Percentiles rank a stretch among this genome's conserved stretches.
phyloP scores from a whole-genome alignment of 1,284 basidiomycete species.

The Hortiboletus rubellus region DNA sequence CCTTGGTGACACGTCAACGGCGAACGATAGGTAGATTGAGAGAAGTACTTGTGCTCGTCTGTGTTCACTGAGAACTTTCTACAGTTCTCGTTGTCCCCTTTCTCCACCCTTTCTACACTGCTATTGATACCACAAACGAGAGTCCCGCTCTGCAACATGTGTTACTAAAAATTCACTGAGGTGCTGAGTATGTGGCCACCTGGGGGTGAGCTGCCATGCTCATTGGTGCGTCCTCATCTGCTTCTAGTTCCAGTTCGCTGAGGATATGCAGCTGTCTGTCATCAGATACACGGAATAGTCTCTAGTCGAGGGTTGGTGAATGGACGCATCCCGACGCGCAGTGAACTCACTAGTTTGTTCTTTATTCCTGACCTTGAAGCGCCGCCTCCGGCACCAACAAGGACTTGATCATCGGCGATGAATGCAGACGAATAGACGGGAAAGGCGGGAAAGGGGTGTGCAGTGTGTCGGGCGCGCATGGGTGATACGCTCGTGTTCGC shows the following conservation, averaged over 20 bases:
- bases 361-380: constrained; percentile 79
- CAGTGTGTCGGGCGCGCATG: constrained; percentile 74
- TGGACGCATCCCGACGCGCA: background rate
- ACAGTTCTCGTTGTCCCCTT: constrained; percentile 80
- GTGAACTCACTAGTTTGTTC: constrained; percentile 74
- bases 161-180: constrained; percentile 1
- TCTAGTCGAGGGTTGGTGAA: constrained; percentile 43
- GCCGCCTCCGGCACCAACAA: constrained; percentile 90
- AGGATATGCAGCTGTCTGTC: constrained; percentile 60
- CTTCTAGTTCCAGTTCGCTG: constrained; percentile 73
- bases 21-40: background rate
- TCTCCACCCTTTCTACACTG: constrained; percentile 56
- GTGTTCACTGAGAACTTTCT: constrained; percentile 66
- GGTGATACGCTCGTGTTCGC: too few species aligned
- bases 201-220: constrained; percentile 75
- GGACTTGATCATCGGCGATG: constrained; percentile 67
- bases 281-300: constrained; percentile 67
- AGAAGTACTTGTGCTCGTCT: constrained; percentile 35
- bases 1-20: constrained; percentile 39
- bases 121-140: constrained; percentile 88
- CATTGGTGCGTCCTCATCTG: constrained; percentile 90
- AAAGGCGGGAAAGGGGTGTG: constrained; percentile 75
- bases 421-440: constrained; percentile 91
- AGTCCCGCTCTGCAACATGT: constrained; percentile 42
- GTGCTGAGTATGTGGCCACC: constrained; percentile 41